These are phyloP conservation scores for Saussurea involucrata DNA, from an alignment of 129 eudicot genomes.

Conservation along the genomic window DNA sequence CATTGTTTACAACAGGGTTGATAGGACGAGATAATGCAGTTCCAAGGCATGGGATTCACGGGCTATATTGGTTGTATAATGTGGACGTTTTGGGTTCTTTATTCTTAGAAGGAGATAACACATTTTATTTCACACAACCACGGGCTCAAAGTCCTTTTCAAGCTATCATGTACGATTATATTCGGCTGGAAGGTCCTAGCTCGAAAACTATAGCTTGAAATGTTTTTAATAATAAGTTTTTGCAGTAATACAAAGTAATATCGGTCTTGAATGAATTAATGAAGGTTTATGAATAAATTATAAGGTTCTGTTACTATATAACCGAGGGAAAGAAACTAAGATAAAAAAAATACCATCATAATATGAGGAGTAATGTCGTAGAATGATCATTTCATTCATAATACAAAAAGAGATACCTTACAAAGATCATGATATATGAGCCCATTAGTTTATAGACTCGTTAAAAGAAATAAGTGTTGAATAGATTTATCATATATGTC, in stretches of 20 bases:
- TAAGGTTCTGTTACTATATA: not conserved
- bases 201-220: not conserved
- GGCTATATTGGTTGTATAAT: constrained; percentile 75
- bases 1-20: constrained; percentile 69
- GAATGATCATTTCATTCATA: too few relatives aligned
- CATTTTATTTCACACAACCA: constrained; percentile 73
- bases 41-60: constrained; percentile 93
- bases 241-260: not conserved
- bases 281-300: not conserved
- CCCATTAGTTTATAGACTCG: too few relatives aligned
- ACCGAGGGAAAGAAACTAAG: not conserved
- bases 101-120: constrained; percentile 66
- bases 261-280: not conserved
- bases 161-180: constrained; percentile 80
- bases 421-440: too few relatives aligned
- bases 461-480: too few relatives aligned
- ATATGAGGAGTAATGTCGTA: too few relatives aligned
- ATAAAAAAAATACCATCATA: too few relatives aligned
- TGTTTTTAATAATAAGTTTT: not conserved
- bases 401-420: too few relatives aligned
- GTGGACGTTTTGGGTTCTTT: constrained; percentile 48
- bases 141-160: constrained; percentile 68
- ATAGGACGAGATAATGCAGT: constrained; percentile 89
- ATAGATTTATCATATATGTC: too few relatives aligned
- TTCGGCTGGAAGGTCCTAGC: constrained; percentile 72